Conservation (phyloP, 805 yeast genomes). For the Jamesozyma hellenica region DNA sequence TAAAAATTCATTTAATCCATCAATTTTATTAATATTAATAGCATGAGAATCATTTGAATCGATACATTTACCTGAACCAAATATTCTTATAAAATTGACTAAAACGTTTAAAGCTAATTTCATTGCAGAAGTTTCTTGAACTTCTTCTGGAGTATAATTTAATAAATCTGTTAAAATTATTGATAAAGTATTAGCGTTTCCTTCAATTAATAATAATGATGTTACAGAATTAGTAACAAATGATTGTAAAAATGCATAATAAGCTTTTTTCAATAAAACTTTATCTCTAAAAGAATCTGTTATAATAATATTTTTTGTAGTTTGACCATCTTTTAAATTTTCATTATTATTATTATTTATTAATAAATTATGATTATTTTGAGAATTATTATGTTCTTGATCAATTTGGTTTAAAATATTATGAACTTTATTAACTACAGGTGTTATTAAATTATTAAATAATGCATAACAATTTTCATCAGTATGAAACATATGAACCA, state of each 20-base stretch:
- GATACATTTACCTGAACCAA: slow-evolving; percentile 60
- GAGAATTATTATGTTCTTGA: slow-evolving; percentile 12
- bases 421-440: slow-evolving; percentile 60
- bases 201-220: slow-evolving; percentile 61
- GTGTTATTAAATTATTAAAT: slow-evolving; percentile 61
- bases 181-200: slow-evolving; percentile 53
- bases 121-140: slow-evolving; percentile 52
- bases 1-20: slow-evolving; percentile 61
- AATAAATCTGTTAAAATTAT: slow-evolving; percentile 53
- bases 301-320: slow-evolving; percentile 25
- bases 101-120: slow-evolving; percentile 63
- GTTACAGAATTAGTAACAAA: slow-evolving; percentile 70
- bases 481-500: slow-evolving; percentile 64
- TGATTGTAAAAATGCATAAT: slow-evolving; percentile 57
- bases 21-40: slow-evolving; percentile 38
- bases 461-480: slow-evolving; percentile 63
- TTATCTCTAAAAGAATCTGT: slow-evolving; percentile 62
- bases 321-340: slow-evolving; percentile 4
- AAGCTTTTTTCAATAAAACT: slow-evolving; percentile 55
- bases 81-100: slow-evolving; percentile 47
- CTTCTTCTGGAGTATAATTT: slow-evolving; percentile 48
- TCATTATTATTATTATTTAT: slow-evolving; percentile 1
- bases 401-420: slow-evolving; percentile 37
- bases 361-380: not conserved
- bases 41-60: slow-evolving; percentile 50